These are phyloP conservation scores for Domatiomyces catenatus DNA, from an alignment of 2,329 filamentous ascomycete species.

Conservation along the genomic window DNA sequence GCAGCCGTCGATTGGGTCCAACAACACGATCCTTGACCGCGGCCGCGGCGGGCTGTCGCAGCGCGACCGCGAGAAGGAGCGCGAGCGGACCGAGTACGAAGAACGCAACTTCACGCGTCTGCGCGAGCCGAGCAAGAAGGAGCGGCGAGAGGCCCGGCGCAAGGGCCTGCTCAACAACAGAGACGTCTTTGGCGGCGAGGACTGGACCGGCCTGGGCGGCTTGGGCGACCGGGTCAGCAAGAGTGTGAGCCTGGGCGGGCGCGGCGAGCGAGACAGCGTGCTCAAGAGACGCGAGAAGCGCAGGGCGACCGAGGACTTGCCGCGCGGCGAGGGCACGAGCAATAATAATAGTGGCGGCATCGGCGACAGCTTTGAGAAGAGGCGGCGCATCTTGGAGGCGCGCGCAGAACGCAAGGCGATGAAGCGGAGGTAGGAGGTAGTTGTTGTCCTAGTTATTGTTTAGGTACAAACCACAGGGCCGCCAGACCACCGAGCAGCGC, in stretches of 20 bases:
- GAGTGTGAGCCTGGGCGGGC: conserved; percentile 48
- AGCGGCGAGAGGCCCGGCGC: conserved; percentile 43
- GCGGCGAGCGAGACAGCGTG: conserved; percentile 39
- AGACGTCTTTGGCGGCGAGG: conserved; percentile 72
- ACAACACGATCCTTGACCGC: conserved; percentile 54
- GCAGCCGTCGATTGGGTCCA: conserved; percentile 75
- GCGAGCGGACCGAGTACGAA: conserved; percentile 71
- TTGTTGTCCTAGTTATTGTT: background rate
- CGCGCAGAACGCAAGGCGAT: conserved; percentile 20
- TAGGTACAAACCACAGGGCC: conserved; percentile 15
- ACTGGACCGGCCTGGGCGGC: conserved; percentile 74
- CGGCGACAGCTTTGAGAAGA: conserved; percentile 61
- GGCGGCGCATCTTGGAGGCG: conserved; percentile 33
- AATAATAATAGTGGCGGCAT: too few relatives aligned
- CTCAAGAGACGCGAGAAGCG: conserved; percentile 76
- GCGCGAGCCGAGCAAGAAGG: conserved; percentile 77
- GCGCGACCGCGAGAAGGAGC: conserved; percentile 59
- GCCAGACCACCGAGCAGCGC: conserved; percentile 19
- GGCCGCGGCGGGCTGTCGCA: conserved; percentile 68
- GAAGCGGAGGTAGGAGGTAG: conserved; percentile 7
- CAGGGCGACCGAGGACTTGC: conserved; percentile 50
- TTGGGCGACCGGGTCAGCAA: conserved; percentile 75
- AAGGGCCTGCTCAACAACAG: conserved; percentile 27
- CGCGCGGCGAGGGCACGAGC: conserved; percentile 45
- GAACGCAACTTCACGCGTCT: conserved; percentile 82